Conservation (phyloP, 768 basidiomycete genomes). For the Russula sp. region DNA sequence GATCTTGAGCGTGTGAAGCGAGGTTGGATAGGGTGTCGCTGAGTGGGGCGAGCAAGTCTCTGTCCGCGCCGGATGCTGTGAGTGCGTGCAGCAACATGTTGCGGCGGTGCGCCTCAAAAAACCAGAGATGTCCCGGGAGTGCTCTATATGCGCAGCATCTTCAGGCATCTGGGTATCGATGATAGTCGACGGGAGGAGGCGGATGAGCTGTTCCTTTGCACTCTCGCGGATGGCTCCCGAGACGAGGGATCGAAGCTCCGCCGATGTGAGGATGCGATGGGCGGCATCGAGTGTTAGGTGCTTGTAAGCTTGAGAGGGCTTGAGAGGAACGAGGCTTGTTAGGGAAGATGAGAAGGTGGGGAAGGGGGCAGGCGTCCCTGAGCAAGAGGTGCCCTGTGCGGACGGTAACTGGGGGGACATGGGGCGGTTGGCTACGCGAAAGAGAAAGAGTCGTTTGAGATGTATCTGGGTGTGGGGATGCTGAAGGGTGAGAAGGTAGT, state of each 20-base stretch:
- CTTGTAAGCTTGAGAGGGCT: constrained; percentile 14
- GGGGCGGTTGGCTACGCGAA: not conserved
- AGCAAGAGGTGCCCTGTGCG: not conserved
- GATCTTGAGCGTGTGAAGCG: constrained; percentile 34
- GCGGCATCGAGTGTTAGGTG: constrained; percentile 23
- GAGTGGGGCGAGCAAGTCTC: constrained; percentile 18
- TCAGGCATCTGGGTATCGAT: constrained; percentile 7
- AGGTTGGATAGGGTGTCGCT: constrained; percentile 12
- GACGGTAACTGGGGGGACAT: not conserved
- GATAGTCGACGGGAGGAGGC: constrained; percentile 17
- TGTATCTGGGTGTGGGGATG: not conserved
- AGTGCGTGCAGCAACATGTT: constrained; percentile 19
- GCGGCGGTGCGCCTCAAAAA: constrained; percentile 22
- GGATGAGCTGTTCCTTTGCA: constrained; percentile 24
- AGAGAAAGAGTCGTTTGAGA: not conserved
- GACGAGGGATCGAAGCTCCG: constrained; percentile 23
- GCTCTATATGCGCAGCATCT: constrained; percentile 7
- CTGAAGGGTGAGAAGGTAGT: not conserved
- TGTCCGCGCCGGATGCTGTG: constrained; percentile 19
- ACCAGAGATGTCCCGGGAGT: constrained; percentile 15
- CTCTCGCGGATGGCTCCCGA: constrained; percentile 25
- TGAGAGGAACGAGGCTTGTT: not conserved
- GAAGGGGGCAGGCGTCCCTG: constrained; percentile 5
- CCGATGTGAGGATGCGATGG: constrained; percentile 23
- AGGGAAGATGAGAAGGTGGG: not conserved